These are phyloP conservation scores for Globisporangium abappressorium DNA, from an alignment of 352 stramenopile species.

Conservation along the genomic window DNA sequence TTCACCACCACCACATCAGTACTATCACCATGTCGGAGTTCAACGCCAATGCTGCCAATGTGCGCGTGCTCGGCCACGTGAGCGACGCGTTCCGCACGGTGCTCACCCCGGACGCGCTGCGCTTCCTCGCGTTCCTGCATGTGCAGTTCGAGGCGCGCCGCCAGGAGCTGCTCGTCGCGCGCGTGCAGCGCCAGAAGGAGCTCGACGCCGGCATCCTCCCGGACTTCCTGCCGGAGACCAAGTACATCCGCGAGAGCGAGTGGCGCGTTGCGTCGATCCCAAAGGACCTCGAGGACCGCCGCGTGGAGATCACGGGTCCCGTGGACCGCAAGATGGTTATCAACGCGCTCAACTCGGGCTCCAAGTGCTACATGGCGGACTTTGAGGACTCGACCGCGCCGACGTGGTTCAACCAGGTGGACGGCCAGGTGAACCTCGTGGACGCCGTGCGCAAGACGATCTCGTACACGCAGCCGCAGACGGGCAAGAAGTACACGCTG, in stretches of 20 bases:
- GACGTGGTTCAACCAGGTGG: slow-evolving; percentile 93
- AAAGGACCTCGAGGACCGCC: slow-evolving; percentile 85
- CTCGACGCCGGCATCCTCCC: slow-evolving; percentile 88
- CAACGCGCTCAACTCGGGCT: slow-evolving; percentile 94
- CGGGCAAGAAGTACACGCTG: slow-evolving; percentile 72
- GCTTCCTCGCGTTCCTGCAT: slow-evolving; percentile 91
- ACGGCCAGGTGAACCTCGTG: slow-evolving; percentile 92
- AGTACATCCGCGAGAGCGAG: slow-evolving; percentile 78
- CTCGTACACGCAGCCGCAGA: slow-evolving; percentile 63
- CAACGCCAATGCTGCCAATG: slow-evolving; percentile 45
- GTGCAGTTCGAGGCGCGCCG: slow-evolving; percentile 78
- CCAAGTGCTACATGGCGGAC: slow-evolving; percentile 95
- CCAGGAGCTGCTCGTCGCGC: slow-evolving; percentile 44
- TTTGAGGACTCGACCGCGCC: slow-evolving; percentile 94
- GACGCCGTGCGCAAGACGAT: slow-evolving; percentile 92
- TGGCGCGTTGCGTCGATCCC: slow-evolving; percentile 82
- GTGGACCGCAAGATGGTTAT: slow-evolving; percentile 97
- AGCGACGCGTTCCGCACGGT: slow-evolving; percentile 81
- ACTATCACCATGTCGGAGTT: slow-evolving; percentile 41
- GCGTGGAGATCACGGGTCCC: slow-evolving; percentile 95
- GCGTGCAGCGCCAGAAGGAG: slow-evolving; percentile 59
- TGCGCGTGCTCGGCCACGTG: slow-evolving; percentile 84
- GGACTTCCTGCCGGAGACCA: slow-evolving; percentile 84
- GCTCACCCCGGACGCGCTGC: slow-evolving; percentile 87
- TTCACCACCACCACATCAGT: neutral